A percentile compares a stretch with the other conserved stretches of the same genome.
These are phyloP conservation scores for Vickermania ingenoplastis DNA, from an alignment of 208 protist species.

Conservation along the genomic window DNA sequence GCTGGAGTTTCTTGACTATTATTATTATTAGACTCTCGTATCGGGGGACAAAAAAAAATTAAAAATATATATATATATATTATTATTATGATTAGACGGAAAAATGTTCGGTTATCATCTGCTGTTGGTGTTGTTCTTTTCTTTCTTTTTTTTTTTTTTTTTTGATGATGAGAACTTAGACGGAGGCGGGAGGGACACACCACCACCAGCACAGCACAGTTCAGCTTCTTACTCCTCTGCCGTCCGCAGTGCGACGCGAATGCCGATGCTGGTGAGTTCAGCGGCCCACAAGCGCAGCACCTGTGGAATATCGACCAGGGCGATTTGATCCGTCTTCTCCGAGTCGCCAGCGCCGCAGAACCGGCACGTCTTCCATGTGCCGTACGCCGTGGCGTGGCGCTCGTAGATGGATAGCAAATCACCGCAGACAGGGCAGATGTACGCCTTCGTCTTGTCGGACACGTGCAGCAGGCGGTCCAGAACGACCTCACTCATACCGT, in stretches of 20 bases:
- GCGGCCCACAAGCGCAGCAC: constrained; percentile 83
- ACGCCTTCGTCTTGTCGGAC: constrained; percentile 84
- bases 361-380: constrained; percentile 80
- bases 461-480: constrained; percentile 96
- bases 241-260: constrained; percentile 76
- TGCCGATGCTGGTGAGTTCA: constrained; percentile 82
- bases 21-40: too few relatives aligned
- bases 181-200: too few relatives aligned
- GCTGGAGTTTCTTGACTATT: too few relatives aligned
- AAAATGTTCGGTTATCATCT: too few relatives aligned
- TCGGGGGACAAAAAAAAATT: too few relatives aligned
- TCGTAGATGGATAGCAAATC: constrained; percentile 83
- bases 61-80: too few relatives aligned
- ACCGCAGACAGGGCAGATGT: constrained; percentile 71
- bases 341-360: constrained; percentile 75
- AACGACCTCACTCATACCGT: constrained; percentile 98
- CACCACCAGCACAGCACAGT: too few relatives aligned
- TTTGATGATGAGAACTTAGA: too few relatives aligned
- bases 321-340: constrained; percentile 74
- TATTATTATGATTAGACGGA: too few relatives aligned
- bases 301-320: constrained; percentile 86
- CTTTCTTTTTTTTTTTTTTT: too few relatives aligned
- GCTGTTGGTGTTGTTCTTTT: too few relatives aligned
- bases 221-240: too few relatives aligned
- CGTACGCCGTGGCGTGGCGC: constrained; percentile 71